Percentiles rank a stretch among this genome's conserved stretches.
phyloP scores from a whole-genome alignment of 257 asterid genomes.

The Gardenia jasminoides region DNA sequence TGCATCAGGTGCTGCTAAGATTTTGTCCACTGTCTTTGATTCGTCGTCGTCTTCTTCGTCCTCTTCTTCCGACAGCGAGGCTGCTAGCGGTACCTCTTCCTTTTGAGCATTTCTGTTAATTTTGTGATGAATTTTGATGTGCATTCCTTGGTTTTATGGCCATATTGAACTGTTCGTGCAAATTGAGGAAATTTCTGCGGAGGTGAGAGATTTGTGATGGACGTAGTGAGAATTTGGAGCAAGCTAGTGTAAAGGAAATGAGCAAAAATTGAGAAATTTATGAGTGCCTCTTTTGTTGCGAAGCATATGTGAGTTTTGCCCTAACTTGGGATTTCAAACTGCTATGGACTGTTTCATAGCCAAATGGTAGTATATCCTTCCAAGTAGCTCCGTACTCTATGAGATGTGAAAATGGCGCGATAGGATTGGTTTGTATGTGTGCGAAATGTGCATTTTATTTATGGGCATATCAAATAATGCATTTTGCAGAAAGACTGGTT shows the following conservation, averaged over 20 bases:
- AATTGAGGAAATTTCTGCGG: background rate
- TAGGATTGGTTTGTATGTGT: too few relatives aligned
- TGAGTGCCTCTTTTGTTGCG: background rate
- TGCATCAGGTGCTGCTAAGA: slow-evolving; percentile 75
- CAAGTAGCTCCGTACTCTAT: background rate
- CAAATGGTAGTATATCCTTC: background rate
- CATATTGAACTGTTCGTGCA: background rate
- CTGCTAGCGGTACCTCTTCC: slow-evolving; percentile 33
- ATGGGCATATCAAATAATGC: too few relatives aligned
- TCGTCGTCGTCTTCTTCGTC: slow-evolving; percentile 49
- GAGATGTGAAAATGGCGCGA: too few relatives aligned
- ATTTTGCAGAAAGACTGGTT: too few relatives aligned
- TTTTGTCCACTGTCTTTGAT: slow-evolving; percentile 53
- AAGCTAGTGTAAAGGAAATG: background rate
- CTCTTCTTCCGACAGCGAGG: slow-evolving; percentile 32
- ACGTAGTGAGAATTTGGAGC: background rate
- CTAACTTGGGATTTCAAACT: background rate
- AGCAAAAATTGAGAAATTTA: background rate
- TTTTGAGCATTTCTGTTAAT: background rate
- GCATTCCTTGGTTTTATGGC: background rate
- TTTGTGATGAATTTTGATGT: background rate
- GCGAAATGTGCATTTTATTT: too few relatives aligned
- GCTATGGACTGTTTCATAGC: background rate
- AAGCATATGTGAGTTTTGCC: background rate
- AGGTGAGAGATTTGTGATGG: background rate